Base-by-base conservation (phyloP, 768 basidiomycete species). In the Dacryopinax spathularia region DNA sequence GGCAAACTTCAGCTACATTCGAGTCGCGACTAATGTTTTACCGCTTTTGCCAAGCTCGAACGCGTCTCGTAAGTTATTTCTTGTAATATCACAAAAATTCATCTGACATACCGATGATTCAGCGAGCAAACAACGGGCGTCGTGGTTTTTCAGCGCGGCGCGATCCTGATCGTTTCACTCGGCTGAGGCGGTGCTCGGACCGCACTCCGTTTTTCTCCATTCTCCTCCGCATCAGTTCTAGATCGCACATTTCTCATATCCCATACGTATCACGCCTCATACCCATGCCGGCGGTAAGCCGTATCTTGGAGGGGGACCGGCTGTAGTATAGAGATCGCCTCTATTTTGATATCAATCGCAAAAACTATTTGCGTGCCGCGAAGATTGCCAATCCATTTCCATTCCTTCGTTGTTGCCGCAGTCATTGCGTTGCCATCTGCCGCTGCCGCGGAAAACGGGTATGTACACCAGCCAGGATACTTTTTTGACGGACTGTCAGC, bases 81-180 rank as follows among this genome's bases (percentile, higher is more conserved):
- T 63, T 34, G 34, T 59, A 65, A 35, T 27, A 44, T 62, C 64
- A 60, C 59, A 66, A 68, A 61, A 65, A 37, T 16, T 66, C 64
- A 62, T 39, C 65, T 65, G 60, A 25, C 44, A 60, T 48, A 48
- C 60, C 31, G 27, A 60, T 60, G 68, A 71, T 69, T 36, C 75
- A 89, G 89, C 88, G 68, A 92, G 48, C 29, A 56, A 56, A 20
- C 48, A 92, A 78, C 88, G 90, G 66, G 88, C 90, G 61, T 92
- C 90, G 64, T 92, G 90, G 90, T 92, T 92, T 77, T 92, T 92
- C 65, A 67, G 65, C 63, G 61, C 60, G 35, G 34, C 59, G 25
- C 37, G 36, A 59, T 34, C 39, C 61, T 56, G 48, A 56, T 56
- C 48, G 48, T 56, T 56, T 31, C 48, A 56, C 15, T 3, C 18